Conservation (phyloP, 768 basidiomycete genomes). For the Amanita jacksonii region DNA sequence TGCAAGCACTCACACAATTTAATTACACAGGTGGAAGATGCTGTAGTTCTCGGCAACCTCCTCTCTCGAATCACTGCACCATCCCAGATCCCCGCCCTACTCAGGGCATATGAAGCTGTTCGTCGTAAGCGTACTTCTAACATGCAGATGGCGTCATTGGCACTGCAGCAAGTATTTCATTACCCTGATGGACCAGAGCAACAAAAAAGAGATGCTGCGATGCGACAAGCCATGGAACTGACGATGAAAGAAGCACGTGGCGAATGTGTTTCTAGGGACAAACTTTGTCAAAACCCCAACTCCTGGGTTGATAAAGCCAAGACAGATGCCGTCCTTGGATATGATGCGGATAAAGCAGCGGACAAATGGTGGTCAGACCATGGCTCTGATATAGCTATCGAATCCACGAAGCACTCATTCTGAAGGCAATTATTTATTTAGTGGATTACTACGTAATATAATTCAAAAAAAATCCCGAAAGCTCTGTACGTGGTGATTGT, state of each 20-base stretch:
- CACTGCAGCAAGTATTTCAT: conserved; percentile 48
- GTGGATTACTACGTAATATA: no score
- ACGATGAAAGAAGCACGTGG: conserved; percentile 21
- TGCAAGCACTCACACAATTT: neutral
- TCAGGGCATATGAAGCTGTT: conserved; percentile 43
- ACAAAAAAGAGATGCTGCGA: conserved; percentile 36
- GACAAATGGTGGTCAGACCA: conserved; percentile 34
- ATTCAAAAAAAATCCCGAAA: no score
- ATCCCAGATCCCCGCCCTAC: conserved; percentile 34
- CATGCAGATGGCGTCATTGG: conserved; percentile 38
- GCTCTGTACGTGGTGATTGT: no score
- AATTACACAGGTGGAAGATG: conserved; percentile 34
- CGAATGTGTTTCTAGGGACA: conserved; percentile 10
- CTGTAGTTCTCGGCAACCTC: conserved; percentile 38
- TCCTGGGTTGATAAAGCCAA: conserved; percentile 48
- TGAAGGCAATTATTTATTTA: no score
- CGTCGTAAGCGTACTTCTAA: conserved; percentile 39
- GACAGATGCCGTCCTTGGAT: conserved; percentile 36
- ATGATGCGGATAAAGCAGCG: conserved; percentile 45
- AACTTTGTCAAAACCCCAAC: conserved; percentile 29
- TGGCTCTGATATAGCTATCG: no score
- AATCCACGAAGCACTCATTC: no score
- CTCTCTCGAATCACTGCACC: conserved; percentile 36
- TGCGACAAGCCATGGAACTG: conserved; percentile 39
- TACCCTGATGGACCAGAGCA: conserved; percentile 50